Percentiles rank a stretch among this genome's conserved stretches.
phyloP scores from a whole-genome alignment of 2,329 filamentous ascomycete species.

The Aspergillus nomiae region DNA sequence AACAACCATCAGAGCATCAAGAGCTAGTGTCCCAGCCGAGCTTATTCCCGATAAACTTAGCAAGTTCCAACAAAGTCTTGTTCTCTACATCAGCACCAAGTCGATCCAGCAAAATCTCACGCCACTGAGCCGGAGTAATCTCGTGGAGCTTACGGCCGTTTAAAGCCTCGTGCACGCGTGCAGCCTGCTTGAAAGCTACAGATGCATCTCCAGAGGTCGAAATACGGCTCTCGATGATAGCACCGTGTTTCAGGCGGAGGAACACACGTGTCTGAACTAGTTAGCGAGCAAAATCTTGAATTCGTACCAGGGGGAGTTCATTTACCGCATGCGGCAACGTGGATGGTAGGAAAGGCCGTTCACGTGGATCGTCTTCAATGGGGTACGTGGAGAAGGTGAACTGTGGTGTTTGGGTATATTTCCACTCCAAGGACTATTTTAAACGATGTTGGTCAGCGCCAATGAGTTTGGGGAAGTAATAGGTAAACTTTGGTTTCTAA shows the following conservation, averaged over 20 bases:
- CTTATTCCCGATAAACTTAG: conserved; percentile 28
- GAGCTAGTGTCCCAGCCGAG: conserved; percentile 20
- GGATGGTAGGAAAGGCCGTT: conserved; percentile 54
- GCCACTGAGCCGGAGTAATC: conserved; percentile 38
- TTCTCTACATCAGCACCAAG: conserved; percentile 16
- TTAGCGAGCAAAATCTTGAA: not conserved
- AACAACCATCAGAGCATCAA: not conserved
- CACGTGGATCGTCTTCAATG: conserved; percentile 60
- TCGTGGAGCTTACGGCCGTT: conserved; percentile 53
- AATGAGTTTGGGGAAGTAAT: conserved; percentile 7
- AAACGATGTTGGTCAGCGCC: not conserved
- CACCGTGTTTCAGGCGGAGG: conserved; percentile 43
- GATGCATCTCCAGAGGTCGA: conserved; percentile 38
- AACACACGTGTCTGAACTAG: conserved; percentile 42
- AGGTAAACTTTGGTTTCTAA: conserved; percentile 5
- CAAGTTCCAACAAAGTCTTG: conserved; percentile 24
- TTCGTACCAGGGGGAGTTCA: not conserved
- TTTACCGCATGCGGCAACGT: conserved; percentile 52
- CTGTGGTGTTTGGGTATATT: conserved; percentile 81
- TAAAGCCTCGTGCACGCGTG: conserved; percentile 32
- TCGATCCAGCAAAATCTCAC: conserved; percentile 24
- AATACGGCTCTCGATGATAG: conserved; percentile 42
- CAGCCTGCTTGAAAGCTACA: conserved; percentile 36
- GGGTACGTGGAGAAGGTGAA: conserved; percentile 71
- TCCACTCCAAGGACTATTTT: conserved; percentile 60